A percentile compares a stretch with the other conserved stretches of the same genome.
These are phyloP conservation scores for Colletotrichum costaricense DNA, from an alignment of 2,329 filamentous ascomycete genomes.

Conservation along the genomic window DNA sequence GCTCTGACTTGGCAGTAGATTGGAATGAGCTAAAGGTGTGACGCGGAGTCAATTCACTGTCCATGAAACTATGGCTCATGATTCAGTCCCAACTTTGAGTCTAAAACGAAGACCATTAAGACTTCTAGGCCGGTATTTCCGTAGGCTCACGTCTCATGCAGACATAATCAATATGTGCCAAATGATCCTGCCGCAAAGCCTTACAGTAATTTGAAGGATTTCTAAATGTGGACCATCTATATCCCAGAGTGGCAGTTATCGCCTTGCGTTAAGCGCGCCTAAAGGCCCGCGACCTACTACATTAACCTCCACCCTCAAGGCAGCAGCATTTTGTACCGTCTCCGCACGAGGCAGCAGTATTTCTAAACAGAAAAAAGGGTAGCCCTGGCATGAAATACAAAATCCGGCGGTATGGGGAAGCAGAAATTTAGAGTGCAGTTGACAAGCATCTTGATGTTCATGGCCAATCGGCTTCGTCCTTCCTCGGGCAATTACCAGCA, in stretches of 20 bases:
- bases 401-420: background rate
- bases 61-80: background rate
- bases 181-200: background rate
- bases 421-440: background rate
- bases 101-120: too few species aligned
- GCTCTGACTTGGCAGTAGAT: background rate
- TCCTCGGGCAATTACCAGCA: background rate
- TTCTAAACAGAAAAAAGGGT: background rate
- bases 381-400: background rate
- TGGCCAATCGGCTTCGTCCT: background rate
- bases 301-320: constrained; percentile 15
- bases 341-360: constrained; percentile 25
- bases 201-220: background rate
- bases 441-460: background rate
- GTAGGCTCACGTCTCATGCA: too few species aligned
- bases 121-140: too few species aligned
- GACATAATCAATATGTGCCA: background rate
- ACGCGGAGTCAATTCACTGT: background rate
- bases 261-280: background rate
- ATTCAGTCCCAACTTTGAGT: background rate
- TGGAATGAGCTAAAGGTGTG: background rate
- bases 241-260: background rate
- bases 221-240: background rate
- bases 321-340: constrained; percentile 24
- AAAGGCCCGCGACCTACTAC: background rate